Evolutionary conservation across 805 yeast genomes (phyloP).

Genomic region (Kregervanrija delftensis): DNA sequence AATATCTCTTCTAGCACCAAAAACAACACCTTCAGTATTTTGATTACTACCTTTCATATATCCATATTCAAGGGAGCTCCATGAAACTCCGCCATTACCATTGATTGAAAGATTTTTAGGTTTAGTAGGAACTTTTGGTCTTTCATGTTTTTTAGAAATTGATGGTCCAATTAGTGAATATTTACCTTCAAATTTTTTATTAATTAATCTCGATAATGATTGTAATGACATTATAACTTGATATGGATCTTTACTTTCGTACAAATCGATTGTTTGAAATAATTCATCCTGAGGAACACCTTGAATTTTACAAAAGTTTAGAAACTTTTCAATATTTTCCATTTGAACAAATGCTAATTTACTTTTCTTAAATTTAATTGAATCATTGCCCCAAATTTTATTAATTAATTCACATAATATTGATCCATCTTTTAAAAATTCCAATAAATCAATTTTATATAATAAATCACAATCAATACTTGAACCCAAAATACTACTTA

Average conservation of each 20-base stretch:
- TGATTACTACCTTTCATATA: constrained; percentile 53
- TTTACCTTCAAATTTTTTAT: constrained; percentile 40
- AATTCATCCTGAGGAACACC: constrained; percentile 79
- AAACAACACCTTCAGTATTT: constrained; percentile 44
- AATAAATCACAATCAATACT: constrained; percentile 16
- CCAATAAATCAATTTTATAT: constrained; percentile 38
- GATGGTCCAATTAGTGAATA: constrained; percentile 55
- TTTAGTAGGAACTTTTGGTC: constrained; percentile 46
- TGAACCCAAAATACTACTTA: constrained; percentile 32
- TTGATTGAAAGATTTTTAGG: constrained; percentile 36
- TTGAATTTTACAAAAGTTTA: constrained; percentile 49
- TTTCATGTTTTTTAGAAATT: constrained; percentile 39
- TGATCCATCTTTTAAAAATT: constrained; percentile 55
- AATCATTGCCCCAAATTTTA: constrained; percentile 30
- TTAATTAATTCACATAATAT: constrained; percentile 42
- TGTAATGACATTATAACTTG: constrained; percentile 70
- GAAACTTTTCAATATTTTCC: constrained; percentile 77
- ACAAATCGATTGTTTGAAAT: constrained; percentile 73
- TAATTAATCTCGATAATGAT: constrained; percentile 64
- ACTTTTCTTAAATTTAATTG: constrained; percentile 48
- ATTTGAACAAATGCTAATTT: constrained; percentile 74
- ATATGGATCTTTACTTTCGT: constrained; percentile 67
- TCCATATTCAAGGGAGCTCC: constrained; percentile 59
- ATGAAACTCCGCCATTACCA: constrained; percentile 28
- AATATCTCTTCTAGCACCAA: constrained; percentile 46